Evolutionary conservation across 2,329 filamentous ascomycete species (phyloP).

Genomic region (Sporothrix protearum): DNA sequence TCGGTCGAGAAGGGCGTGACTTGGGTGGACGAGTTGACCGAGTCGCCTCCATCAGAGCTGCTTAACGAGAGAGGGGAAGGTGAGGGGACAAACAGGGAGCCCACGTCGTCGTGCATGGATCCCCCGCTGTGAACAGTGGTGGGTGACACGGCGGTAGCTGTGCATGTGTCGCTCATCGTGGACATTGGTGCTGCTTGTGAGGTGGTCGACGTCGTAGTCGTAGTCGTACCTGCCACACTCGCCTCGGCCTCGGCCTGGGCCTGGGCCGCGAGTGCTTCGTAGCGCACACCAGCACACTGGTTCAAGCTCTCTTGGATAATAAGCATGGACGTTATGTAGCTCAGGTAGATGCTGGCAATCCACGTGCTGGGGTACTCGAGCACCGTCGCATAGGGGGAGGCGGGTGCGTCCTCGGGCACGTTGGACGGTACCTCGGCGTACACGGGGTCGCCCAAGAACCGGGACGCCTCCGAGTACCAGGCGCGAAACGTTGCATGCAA

Average conservation of each 20-base stretch:
- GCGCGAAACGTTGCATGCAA: constrained; percentile 34
- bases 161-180: background rate
- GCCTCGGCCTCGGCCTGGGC: background rate
- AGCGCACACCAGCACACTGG: constrained; percentile 33
- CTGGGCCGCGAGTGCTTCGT: background rate
- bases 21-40: background rate
- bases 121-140: background rate
- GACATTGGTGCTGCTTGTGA: background rate
- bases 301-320: constrained; percentile 40
- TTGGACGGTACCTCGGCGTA: constrained; percentile 28
- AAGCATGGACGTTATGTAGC: constrained; percentile 41
- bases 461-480: constrained; percentile 35
- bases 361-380: constrained; percentile 36
- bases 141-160: background rate
- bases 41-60: background rate
- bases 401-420: constrained; percentile 32
- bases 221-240: background rate
- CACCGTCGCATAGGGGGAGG: constrained; percentile 36
- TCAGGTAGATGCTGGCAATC: constrained; percentile 38
- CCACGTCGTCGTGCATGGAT: background rate
- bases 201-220: background rate
- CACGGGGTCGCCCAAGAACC: constrained; percentile 11
- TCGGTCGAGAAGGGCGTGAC: background rate
- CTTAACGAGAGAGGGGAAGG: background rate
- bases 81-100: background rate